Evolutionary conservation across 2,329 filamentous ascomycete species (phyloP).

Genomic region (Metarhizium anisopliae): DNA sequence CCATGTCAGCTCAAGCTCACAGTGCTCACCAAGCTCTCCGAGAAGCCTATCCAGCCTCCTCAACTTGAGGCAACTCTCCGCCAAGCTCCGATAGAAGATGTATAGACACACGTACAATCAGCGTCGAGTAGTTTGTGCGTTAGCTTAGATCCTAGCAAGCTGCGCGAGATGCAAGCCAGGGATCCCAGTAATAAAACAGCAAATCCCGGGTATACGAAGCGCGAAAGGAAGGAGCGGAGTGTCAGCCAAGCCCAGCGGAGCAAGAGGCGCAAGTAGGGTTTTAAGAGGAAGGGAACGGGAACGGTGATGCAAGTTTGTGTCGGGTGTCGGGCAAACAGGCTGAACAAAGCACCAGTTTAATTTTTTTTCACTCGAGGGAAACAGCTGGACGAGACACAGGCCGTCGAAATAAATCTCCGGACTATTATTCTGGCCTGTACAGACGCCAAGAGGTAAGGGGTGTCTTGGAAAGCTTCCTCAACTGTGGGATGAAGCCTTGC

Average conservation of each 20-base stretch:
- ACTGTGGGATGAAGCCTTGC: not conserved
- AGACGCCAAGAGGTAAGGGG: no score
- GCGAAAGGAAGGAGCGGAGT: not conserved
- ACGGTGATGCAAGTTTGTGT: not conserved
- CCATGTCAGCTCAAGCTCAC: not conserved
- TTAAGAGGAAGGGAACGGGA: not conserved
- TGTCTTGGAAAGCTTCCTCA: not conserved
- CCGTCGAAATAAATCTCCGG: not conserved
- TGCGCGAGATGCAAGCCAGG: not conserved
- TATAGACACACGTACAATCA: not conserved
- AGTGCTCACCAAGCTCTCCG: no score
- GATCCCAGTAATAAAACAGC: not conserved
- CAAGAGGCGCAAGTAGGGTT: conserved; percentile 3
- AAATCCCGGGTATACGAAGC: not conserved
- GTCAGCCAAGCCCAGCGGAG: not conserved
- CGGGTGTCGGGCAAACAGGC: not conserved
- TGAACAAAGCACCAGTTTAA: no score
- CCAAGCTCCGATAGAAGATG: not conserved
- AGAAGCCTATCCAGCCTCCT: no score
- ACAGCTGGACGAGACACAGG: not conserved
- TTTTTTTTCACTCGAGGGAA: no score
- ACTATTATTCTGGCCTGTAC: not conserved
- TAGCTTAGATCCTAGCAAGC: not conserved
- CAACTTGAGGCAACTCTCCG: no score
- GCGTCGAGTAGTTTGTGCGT: not conserved